Conservation (phyloP, 805 yeast species). For the Huiozyma naganishii region DNA sequence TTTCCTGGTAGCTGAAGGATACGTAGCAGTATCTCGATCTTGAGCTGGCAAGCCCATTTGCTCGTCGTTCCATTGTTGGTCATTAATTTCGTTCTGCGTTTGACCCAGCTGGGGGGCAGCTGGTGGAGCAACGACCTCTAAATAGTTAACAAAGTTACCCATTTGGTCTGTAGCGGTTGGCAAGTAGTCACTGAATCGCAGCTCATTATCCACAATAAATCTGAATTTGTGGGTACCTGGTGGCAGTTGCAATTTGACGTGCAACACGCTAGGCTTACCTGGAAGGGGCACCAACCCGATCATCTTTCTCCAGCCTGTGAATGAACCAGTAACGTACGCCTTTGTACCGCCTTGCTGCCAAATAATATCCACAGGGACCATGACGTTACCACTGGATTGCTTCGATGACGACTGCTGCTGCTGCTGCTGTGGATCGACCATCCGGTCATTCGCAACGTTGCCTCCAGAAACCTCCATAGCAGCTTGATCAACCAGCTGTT, state of each 20-base stretch:
- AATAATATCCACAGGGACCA: conserved; percentile 53
- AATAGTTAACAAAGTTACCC: conserved; percentile 90
- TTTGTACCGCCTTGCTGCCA: conserved; percentile 97
- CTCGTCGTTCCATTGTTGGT: conserved; percentile 1
- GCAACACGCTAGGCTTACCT: conserved; percentile 32
- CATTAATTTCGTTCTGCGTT: conserved; percentile 13
- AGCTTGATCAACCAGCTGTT: neutral
- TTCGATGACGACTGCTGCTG: neutral
- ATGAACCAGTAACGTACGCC: conserved; percentile 94
- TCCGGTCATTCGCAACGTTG: neutral
- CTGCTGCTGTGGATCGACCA: neutral
- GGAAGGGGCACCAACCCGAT: conserved; percentile 54
- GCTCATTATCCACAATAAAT: conserved; percentile 88
- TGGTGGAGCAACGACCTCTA: conserved; percentile 51
- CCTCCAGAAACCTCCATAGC: no score
- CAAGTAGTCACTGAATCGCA: conserved; percentile 73
- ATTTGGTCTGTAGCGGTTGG: conserved; percentile 97
- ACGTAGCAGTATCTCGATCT: neutral
- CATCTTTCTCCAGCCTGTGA: conserved; percentile 98
- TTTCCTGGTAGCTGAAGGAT: conserved; percentile 1
- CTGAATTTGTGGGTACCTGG: conserved; percentile 89
- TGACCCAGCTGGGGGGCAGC: conserved; percentile 14
- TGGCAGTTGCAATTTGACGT: conserved; percentile 67
- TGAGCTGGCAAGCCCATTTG: conserved; percentile 3
- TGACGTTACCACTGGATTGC: conserved; percentile 3